Base-by-base conservation (phyloP, 176 grass and related monocot genomes). In the Eleusine coracana region DNA sequence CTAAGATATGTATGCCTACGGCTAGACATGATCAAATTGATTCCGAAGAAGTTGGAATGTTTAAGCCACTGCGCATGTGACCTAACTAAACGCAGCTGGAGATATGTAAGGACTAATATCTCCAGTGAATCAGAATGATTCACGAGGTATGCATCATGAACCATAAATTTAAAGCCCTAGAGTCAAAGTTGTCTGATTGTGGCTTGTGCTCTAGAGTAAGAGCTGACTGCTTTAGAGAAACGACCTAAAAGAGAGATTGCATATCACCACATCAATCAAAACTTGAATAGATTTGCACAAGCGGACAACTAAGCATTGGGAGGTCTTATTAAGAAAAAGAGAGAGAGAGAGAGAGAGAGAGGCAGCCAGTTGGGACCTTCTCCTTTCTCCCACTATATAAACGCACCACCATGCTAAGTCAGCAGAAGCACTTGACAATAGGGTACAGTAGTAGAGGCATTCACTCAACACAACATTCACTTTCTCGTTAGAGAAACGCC, bases 1-100 rank as follows among this genome's bases (percentile, higher is more conserved):
- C 87, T 70, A 52, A 64, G 71, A 85, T 85, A 85, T 85, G 72
- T 71, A 89, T 58, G 76, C 50, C 75, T 13, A 46, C 13, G 58
- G 23, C 77, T 80, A 84, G 77, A 85, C 87, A 85, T 56, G 66
- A 77, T n/a, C 72, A 45, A 71, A 21, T 40, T 58, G 48, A 25
- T 77, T 60, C 51, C 77, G 51, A 89, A 38, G 62, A 76, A 48
- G 39, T 48, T 45, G 36, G 82, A 71, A 27, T 58, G 45, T 28
- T 55, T 64, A 77, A 62, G 59, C 59, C 25, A 39, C 25, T 27
- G 70, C 82, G 28, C 83, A 85, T 37, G 16, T 84, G 51, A 2
- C 60, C 78, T 68, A 71, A 41, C 10, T 39, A 46, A 76, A 63
- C 65, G 27, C 13, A 65, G 23, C 8, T 10, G 4, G 75, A 84